Evolutionary conservation across 495 filamentous ascomycete species (phyloP).

Genomic region (Daldinia decipiens): DNA sequence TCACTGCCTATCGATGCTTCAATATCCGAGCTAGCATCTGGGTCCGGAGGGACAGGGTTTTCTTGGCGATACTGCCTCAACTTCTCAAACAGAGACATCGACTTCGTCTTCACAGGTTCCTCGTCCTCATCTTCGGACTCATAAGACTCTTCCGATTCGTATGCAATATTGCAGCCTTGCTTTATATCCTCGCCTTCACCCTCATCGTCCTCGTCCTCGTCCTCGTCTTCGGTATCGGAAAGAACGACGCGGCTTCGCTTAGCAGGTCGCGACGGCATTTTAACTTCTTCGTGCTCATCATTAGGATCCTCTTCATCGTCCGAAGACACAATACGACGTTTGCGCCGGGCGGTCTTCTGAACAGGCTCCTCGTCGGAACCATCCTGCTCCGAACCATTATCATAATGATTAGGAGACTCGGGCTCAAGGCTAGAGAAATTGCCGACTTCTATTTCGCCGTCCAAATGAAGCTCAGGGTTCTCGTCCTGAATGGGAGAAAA

Average conservation of each 20-base stretch:
- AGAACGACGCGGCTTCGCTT: constrained; percentile 32
- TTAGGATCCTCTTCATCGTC: constrained; percentile 38
- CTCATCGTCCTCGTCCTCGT: constrained; percentile 41
- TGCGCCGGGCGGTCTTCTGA: constrained; percentile 20
- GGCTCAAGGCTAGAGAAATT: constrained; percentile 33
- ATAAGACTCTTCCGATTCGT: constrained; percentile 19
- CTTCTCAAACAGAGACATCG: constrained; percentile 39
- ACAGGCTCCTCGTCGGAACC: constrained; percentile 26
- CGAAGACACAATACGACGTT: constrained; percentile 45
- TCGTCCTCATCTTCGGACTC: constrained; percentile 29
- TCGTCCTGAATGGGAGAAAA: constrained; percentile 41
- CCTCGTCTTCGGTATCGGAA: constrained; percentile 40
- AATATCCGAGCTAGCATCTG: constrained; percentile 21
- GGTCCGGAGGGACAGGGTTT: constrained; percentile 30
- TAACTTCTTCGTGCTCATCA: neutral
- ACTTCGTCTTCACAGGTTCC: constrained; percentile 22
- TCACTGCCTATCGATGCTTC: constrained; percentile 24
- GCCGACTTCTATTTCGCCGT: neutral
- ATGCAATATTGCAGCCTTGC: neutral
- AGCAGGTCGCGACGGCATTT: constrained; percentile 14
- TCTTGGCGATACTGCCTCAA: constrained; percentile 42
- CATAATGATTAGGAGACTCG: constrained; percentile 22
- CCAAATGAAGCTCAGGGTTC: constrained; percentile 11
- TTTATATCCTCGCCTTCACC: constrained; percentile 36
- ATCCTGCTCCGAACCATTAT: constrained; percentile 16